Evolutionary conservation across 768 basidiomycete species (phyloP).

Genomic region (Vararia minispora): DNA sequence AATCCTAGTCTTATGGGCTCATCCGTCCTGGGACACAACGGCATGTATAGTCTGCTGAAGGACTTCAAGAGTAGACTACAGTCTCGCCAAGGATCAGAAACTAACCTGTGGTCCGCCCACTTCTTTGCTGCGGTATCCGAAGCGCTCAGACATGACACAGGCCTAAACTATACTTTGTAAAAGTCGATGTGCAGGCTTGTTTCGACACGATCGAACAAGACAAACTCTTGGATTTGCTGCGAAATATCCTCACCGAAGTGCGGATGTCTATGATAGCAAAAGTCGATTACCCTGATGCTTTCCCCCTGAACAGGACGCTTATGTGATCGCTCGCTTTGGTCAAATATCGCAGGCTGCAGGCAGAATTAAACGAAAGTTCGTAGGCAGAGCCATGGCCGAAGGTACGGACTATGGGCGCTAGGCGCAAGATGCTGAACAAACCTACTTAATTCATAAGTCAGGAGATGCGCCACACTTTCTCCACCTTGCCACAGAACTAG

Average conservation of each 20-base stretch:
- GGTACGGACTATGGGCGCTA: no score
- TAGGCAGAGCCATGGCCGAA: conserved; percentile 55
- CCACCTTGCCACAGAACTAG: conserved; percentile 55
- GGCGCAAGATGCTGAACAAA: no score
- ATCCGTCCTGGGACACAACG: conserved; percentile 74
- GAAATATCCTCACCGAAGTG: conserved; percentile 64
- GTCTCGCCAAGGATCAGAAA: conserved; percentile 26
- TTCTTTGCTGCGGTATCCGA: no score
- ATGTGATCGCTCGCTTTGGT: conserved; percentile 61
- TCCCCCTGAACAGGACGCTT: conserved; percentile 43
- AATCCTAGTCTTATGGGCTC: conserved; percentile 61
- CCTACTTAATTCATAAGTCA: no score
- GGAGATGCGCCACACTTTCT: conserved; percentile 68
- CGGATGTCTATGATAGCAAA: not conserved
- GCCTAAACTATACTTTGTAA: conserved; percentile 88
- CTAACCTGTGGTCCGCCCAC: no score
- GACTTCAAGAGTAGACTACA: conserved; percentile 47
- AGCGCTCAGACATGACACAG: no score
- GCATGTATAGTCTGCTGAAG: conserved; percentile 69
- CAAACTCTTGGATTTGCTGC: conserved; percentile 70
- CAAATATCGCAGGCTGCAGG: conserved; percentile 48
- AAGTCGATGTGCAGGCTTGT: conserved; percentile 91
- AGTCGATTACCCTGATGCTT: not conserved
- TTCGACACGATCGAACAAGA: conserved; percentile 94
- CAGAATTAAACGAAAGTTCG: conserved; percentile 43